Conservation (phyloP, 305 asterid genomes). For the Fraxinus ornus region DNA sequence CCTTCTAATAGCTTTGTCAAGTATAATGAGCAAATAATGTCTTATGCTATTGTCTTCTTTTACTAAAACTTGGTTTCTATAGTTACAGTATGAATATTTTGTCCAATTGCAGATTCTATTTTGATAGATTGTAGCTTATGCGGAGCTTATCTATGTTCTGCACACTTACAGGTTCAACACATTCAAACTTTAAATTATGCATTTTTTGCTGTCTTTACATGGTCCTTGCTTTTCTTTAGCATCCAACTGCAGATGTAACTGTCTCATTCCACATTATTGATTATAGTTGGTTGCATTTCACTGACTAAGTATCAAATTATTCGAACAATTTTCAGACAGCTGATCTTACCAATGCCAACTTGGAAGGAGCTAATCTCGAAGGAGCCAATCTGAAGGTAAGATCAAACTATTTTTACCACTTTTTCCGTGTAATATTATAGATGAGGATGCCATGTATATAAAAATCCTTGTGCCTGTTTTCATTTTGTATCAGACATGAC, state of each 20-base stretch:
- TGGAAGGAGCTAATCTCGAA: conserved; percentile 95
- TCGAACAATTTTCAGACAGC: conserved; percentile 59
- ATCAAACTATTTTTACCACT: conserved; percentile 1
- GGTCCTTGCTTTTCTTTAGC: conserved; percentile 7
- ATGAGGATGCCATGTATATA: background rate
- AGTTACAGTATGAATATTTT: conserved; percentile 17
- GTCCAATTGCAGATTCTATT: conserved; percentile 71
- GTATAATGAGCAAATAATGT: background rate
- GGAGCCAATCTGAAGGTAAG: conserved; percentile 94
- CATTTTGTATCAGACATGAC: conserved; percentile 8
- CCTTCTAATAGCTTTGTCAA: background rate
- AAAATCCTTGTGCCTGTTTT: background rate
- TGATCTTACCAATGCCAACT: conserved; percentile 97
- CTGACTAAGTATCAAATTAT: conserved; percentile 10
- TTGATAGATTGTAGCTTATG: conserved; percentile 85
- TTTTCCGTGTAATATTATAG: background rate
- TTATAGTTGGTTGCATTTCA: conserved; percentile 8
- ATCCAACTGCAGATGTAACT: conserved; percentile 14
- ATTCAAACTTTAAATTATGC: conserved; percentile 10
- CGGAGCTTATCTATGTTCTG: conserved; percentile 87
- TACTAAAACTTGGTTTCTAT: conserved; percentile 15
- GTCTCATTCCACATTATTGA: conserved; percentile 7
- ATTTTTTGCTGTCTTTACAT: background rate
- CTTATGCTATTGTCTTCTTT: background rate
- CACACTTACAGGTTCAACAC: conserved; percentile 77